These are phyloP conservation scores for Diplodia mutila DNA, from an alignment of 2,329 filamentous ascomycete genomes.

Conservation along the genomic window DNA sequence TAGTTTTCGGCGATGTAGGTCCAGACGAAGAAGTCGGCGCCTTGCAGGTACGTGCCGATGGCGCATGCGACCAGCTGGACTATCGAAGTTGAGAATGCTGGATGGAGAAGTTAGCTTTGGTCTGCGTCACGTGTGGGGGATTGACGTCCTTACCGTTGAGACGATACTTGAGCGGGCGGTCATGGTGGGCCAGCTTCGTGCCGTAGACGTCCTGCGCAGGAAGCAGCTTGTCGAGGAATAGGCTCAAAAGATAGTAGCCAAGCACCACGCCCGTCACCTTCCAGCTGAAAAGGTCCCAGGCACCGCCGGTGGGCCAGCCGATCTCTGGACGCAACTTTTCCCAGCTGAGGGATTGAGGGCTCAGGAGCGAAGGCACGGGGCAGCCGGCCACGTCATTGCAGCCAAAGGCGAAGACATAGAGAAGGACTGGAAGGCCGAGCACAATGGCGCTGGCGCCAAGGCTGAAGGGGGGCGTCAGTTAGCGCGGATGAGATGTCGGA, in stretches of 20 bases:
- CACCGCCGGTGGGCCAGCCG: conserved; percentile 71
- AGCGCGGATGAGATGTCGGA: conserved; percentile 19
- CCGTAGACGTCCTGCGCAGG: conserved; percentile 75
- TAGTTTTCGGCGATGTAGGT: conserved; percentile 92
- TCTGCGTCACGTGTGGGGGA: too few relatives aligned
- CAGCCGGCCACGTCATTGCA: conserved; percentile 95
- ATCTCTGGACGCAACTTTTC: conserved; percentile 76
- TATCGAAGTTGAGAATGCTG: conserved; percentile 72
- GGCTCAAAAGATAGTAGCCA: conserved; percentile 76
- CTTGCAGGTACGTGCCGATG: conserved; percentile 74
- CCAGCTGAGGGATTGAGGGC: conserved; percentile 70
- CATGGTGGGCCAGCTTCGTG: conserved; percentile 69
- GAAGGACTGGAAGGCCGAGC: conserved; percentile 76
- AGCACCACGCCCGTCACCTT: conserved; percentile 69
- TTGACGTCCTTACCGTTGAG: conserved; percentile 57
- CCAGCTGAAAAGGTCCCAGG: conserved; percentile 70
- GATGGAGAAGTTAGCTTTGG: neutral
- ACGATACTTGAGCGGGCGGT: conserved; percentile 73
- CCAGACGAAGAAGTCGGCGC: conserved; percentile 85
- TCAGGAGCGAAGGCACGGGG: conserved; percentile 78
- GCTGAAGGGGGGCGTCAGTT: neutral
- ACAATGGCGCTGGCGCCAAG: conserved; percentile 62
- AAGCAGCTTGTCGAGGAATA: conserved; percentile 76
- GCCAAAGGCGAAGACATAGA: conserved; percentile 78
- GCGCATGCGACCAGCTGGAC: conserved; percentile 69